Evolutionary conservation across 2,329 filamentous ascomycete genomes (phyloP).

Genomic region (Lecanicillium sp.): DNA sequence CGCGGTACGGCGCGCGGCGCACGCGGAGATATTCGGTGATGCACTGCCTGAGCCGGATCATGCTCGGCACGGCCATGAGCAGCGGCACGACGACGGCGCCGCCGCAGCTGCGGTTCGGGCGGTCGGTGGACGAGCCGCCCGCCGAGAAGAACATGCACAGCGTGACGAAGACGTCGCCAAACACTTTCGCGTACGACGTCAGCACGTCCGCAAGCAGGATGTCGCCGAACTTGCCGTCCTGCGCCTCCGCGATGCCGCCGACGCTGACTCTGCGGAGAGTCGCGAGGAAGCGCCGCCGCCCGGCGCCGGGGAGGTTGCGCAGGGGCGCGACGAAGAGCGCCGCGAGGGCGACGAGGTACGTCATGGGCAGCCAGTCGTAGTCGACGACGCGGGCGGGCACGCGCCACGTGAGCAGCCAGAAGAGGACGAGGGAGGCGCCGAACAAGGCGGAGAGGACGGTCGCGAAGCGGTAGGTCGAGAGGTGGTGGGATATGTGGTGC

Average conservation of each 20-base stretch:
- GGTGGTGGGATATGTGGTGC: conserved; percentile 67
- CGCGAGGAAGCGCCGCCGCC: conserved; percentile 67
- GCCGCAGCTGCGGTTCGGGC: conserved; percentile 76
- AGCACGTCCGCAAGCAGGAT: conserved; percentile 88
- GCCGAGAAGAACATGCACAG: conserved; percentile 83
- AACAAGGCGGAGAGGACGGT: conserved; percentile 69
- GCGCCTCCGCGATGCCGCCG: conserved; percentile 77
- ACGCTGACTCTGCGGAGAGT: conserved; percentile 73
- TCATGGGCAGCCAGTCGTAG: conserved; percentile 82
- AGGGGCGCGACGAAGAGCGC: conserved; percentile 68
- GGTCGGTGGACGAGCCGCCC: conserved; percentile 66
- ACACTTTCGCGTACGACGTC: conserved; percentile 89
- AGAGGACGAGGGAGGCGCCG: conserved; percentile 64
- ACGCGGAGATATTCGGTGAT: conserved; percentile 80
- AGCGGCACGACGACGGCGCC: conserved; percentile 74
- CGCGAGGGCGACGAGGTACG: conserved; percentile 68
- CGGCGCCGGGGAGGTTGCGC: conserved; percentile 59
- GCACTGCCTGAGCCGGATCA: conserved; percentile 88
- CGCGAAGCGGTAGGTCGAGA: conserved; percentile 81
- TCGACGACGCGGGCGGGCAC: conserved; percentile 62
- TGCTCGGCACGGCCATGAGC: conserved; percentile 73
- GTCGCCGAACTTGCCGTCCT: conserved; percentile 92
- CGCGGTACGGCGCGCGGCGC: conserved; percentile 48
- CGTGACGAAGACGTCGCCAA: conserved; percentile 82
- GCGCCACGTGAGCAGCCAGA: conserved; percentile 76